phyloP scores from a whole-genome alignment of 768 basidiomycete genomes.

The Mycena galericulata region DNA sequence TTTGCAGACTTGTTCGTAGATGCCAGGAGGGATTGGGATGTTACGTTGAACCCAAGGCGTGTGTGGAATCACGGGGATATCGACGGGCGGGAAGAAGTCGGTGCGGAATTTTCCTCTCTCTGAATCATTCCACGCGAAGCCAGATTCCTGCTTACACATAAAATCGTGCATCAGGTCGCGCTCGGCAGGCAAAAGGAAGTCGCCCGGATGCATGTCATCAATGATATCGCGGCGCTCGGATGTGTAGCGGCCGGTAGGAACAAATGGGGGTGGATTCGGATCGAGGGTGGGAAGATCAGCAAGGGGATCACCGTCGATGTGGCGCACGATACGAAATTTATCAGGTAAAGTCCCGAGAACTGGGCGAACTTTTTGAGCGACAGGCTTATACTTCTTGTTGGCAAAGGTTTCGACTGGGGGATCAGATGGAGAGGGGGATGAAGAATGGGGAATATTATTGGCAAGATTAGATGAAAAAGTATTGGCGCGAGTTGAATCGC shows the following conservation, averaged over 20 bases:
- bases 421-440: background rate
- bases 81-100: constrained; percentile 3
- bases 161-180: constrained; percentile 19
- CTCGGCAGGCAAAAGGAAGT: constrained; percentile 34
- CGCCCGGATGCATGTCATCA: constrained; percentile 4
- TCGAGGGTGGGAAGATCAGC: constrained; percentile 7
- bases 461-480: background rate
- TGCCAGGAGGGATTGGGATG: constrained; percentile 39
- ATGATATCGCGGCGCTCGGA: constrained; percentile 1
- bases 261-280: constrained; percentile 12
- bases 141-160: constrained; percentile 26
- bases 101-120: constrained; percentile 32
- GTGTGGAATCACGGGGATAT: background rate
- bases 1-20: constrained; percentile 23
- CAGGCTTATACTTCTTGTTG: constrained; percentile 39
- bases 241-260: constrained; percentile 21
- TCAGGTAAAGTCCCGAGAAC: constrained; percentile 28
- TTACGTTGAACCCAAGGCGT: constrained; percentile 28
- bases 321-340: constrained; percentile 31
- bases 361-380: constrained; percentile 33
- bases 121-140: constrained; percentile 34
- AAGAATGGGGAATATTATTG: too few species aligned
- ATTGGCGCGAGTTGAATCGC: too few species aligned
- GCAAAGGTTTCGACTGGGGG: background rate
- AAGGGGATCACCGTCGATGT: constrained; percentile 28